Base-by-base conservation (phyloP, 441 rosid species). In the Populus hybrid region DNA sequence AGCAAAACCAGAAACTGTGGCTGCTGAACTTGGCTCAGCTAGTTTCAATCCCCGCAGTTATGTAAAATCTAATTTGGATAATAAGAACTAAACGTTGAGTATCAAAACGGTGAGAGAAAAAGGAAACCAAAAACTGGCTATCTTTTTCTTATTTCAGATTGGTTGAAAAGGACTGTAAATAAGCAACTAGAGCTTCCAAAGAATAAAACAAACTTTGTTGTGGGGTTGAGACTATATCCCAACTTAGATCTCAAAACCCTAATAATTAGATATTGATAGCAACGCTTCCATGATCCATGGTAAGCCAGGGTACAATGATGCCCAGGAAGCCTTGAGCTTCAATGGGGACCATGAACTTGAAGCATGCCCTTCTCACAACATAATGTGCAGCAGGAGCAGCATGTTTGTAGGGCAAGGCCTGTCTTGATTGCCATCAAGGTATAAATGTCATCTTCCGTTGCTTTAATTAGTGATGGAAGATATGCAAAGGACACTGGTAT, bases 221-320 rank as follows among this genome's bases (percentile, higher is more conserved):
- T 68, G 85, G 80, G 87, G 85, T 78, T 78, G 73, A 73, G 66
- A 77, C 67, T 80, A 79, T 70, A 84, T 83, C 84, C 85, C 84
- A 73, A 82, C 85, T 81, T 82, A 79, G 88, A 85, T 82, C 83
- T 61, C 88, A 69, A 73, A 86, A 80, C 83, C 87, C 84, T 84
- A 82, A 79, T 80, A 78, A 79, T 77, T 78, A 87, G 85, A 86
- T 84, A 71, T 72, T 83, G 92, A 87, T 77, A 83, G 88, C 78
- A 79, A 89, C 90, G 78, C 82, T 85, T 87, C 84, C 89, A 81
- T 85, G 86, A 83, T 84, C 83, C 86, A 82, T 23, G 86, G 82
- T 78, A 81, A 79, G 75, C 79, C 81, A 81, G 20, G 81, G 76
- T 81, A 81, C 85, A 84, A 85, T 82, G 80, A 88, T 83, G 82